Base-by-base conservation (phyloP, 352 stramenopile species). In the Phytophthora pseudosyringae region DNA sequence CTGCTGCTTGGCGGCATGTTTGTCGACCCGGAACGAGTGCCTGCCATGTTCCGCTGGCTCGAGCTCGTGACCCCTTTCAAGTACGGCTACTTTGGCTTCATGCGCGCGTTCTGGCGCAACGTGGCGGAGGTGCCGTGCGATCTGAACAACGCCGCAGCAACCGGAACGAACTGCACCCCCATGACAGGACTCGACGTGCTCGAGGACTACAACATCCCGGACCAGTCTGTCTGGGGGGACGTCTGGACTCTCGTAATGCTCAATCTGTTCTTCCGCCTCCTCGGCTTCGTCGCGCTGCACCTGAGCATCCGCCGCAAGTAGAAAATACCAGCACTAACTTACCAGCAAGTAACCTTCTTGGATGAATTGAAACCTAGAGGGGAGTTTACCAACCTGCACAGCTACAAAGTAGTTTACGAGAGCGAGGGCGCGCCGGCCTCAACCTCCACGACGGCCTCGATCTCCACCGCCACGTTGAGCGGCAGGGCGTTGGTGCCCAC, bases 401-500 rank as follows among this genome's bases (percentile, higher is more conserved):
- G 41, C n/a, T 61, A 11, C 36, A 52, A 21, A 21, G 32, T 36
- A 33, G 25, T 36, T 61, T 63, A 73, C 35, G 66, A 70, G 31
- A 73, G 66, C 44, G 66, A 73, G 8, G 66, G 66, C 5, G 53
- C 66, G 9, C 48, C 53, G 31, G 59, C 71, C 50, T 97, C 82
- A 29, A 99, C 78, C 77, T 99, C 93, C 28, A 98, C 87, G 66
- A 99, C 90, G 55, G 93, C 91, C 76, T 99, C 97, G 31, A 99
- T 94, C 83, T 99, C 97, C 9, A 99, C 97, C 35, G 93, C 88
- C 36, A 99, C 93, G 66, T 98, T 98, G 38, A 99, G 78, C 33
- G 97, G 97, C 53, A 99, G 78, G n/a, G 95, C 95, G 73, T 98
- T 99, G 9, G 96, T 98, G 54, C 97, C 97, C 54, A 99, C 97